These are phyloP conservation scores for Euphorbia peplus DNA, from an alignment of 345 rosid genomes.

Conservation along the genomic window DNA sequence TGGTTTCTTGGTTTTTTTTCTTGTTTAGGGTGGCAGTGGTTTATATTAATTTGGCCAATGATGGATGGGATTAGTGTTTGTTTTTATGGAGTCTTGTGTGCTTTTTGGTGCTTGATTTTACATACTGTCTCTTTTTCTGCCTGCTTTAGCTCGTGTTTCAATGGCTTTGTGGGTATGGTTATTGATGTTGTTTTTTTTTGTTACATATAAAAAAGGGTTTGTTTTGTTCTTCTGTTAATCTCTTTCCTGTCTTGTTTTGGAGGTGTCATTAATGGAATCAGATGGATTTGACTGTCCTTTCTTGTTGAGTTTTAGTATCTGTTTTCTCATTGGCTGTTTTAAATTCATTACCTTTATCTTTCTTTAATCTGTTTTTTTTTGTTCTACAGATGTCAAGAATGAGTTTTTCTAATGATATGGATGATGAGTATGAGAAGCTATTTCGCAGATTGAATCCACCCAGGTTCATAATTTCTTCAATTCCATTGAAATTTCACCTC, in stretches of 20 bases:
- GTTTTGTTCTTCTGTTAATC: background rate
- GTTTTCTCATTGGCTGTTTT: slow-evolving; percentile 27
- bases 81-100: slow-evolving; percentile 14
- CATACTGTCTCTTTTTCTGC: background rate
- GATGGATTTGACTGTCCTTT: background rate
- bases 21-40: slow-evolving; percentile 5
- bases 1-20: slow-evolving; percentile 13
- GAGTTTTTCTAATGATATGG: slow-evolving; percentile 71
- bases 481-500: slow-evolving; percentile 3
- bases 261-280: background rate
- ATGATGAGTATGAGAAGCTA: slow-evolving; percentile 84
- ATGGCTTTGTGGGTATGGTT: slow-evolving; percentile 3
- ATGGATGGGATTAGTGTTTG: background rate
- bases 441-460: slow-evolving; percentile 94
- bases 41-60: slow-evolving; percentile 4
- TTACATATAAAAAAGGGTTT: background rate
- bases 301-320: slow-evolving; percentile 12
- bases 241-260: background rate
- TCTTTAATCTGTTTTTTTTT: background rate
- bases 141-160: slow-evolving; percentile 7
- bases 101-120: slow-evolving; percentile 21
- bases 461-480: slow-evolving; percentile 39
- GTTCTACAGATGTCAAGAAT: slow-evolving; percentile 52
- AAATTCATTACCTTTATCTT: background rate
- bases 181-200: background rate